phyloP scores from a whole-genome alignment of 108 stramenopile genomes.

The Schizochytrium sp. region DNA sequence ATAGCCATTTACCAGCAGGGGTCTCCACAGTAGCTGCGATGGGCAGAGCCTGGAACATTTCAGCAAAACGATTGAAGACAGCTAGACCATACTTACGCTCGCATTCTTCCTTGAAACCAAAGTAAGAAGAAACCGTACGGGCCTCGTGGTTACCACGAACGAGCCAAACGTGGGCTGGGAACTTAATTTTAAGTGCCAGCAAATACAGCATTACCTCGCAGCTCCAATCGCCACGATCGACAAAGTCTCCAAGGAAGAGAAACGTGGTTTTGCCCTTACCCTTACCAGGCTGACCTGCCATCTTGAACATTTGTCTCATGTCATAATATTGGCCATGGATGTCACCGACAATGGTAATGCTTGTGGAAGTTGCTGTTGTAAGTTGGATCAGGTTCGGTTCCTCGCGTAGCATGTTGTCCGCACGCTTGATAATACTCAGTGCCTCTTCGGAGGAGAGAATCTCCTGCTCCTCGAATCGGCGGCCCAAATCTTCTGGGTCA shows the following conservation, averaged over 20 bases:
- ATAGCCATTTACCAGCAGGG: slow-evolving; percentile 67
- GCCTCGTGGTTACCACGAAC: slow-evolving; percentile 72
- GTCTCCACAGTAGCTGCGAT: slow-evolving; percentile 71
- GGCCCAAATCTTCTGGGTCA: slow-evolving; percentile 38
- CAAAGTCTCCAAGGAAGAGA: slow-evolving; percentile 79
- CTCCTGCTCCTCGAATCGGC: slow-evolving; percentile 54
- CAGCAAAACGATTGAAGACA: slow-evolving; percentile 73
- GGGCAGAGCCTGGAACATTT: slow-evolving; percentile 73
- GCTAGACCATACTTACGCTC: slow-evolving; percentile 73
- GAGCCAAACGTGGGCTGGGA: slow-evolving; percentile 67
- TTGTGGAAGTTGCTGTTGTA: slow-evolving; percentile 62
- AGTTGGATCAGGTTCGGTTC: slow-evolving; percentile 71
- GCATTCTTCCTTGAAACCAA: slow-evolving; percentile 78
- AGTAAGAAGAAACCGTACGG: slow-evolving; percentile 72
- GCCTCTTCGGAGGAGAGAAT: slow-evolving; percentile 65
- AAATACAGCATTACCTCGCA: slow-evolving; percentile 71
- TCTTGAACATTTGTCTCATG: slow-evolving; percentile 70
- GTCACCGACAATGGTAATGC: slow-evolving; percentile 73
- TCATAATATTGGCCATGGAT: slow-evolving; percentile 76
- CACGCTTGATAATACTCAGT: slow-evolving; percentile 66
- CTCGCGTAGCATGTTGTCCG: slow-evolving; percentile 65
- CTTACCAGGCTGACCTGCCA: slow-evolving; percentile 39
- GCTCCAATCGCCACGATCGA: slow-evolving; percentile 74
- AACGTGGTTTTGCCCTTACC: slow-evolving; percentile 75
- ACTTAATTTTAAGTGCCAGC: slow-evolving; percentile 72